phyloP scores from a whole-genome alignment of 2,329 filamentous ascomycete species.

The Bipolaris sorokiniana region DNA sequence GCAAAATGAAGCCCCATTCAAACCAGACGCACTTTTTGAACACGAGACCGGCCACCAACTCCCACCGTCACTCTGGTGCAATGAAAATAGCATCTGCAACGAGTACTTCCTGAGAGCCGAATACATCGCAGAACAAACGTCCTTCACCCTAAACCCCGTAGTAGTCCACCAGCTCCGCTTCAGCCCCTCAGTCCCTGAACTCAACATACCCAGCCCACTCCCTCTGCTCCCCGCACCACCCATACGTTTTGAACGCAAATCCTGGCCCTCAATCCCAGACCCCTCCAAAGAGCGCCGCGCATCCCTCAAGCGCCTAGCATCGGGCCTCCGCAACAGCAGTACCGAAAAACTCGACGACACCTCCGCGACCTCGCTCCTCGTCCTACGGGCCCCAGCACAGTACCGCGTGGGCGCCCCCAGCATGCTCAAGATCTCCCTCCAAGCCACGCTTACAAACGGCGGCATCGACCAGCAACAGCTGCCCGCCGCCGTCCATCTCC shows the following conservation, averaged over 20 bases:
- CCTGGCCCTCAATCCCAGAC: slow-evolving; percentile 18
- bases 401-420: slow-evolving; percentile 22
- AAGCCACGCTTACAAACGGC: slow-evolving; percentile 13
- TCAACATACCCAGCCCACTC: slow-evolving; percentile 1
- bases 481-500: slow-evolving; percentile 24
- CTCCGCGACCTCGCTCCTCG: slow-evolving; percentile 21
- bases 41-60: slow-evolving; percentile 19
- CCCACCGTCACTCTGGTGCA: slow-evolving; percentile 28
- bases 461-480: background rate
- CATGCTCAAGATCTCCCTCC: slow-evolving; percentile 22
- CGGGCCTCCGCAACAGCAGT: slow-evolving; percentile 11
- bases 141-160: slow-evolving; percentile 23
- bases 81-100: slow-evolving; percentile 21
- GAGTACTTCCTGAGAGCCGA: slow-evolving; percentile 31
- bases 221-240: slow-evolving; percentile 12
- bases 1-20: slow-evolving; percentile 17
- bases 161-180: slow-evolving; percentile 28
- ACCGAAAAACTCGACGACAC: slow-evolving; percentile 15
- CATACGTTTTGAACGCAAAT: slow-evolving; percentile 21
- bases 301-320: slow-evolving; percentile 16
- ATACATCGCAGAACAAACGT: slow-evolving; percentile 19
- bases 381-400: slow-evolving; percentile 17
- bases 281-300: slow-evolving; percentile 8
- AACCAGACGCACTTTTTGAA: slow-evolving; percentile 19
- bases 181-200: slow-evolving; percentile 24